Evolutionary conservation across 176 grass and related monocot species (phyloP).

Genomic region (Carex pumila): DNA sequence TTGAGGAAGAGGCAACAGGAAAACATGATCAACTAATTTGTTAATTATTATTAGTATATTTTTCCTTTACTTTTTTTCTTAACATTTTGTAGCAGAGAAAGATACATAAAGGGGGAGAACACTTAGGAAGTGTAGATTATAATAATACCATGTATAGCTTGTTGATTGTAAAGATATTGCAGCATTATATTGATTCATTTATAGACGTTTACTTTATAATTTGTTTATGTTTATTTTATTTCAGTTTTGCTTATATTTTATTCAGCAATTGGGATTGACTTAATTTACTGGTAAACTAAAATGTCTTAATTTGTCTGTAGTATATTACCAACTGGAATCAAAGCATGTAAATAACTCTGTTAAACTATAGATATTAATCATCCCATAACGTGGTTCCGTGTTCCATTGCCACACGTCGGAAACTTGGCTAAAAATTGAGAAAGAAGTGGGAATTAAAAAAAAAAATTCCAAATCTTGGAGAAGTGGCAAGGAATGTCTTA

Average conservation of each 20-base stretch:
- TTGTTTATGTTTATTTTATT: neutral
- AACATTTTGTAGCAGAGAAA: slow-evolving; percentile 1
- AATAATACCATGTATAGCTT: slow-evolving; percentile 18
- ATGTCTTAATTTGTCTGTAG: neutral
- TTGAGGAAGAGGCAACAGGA: slow-evolving; percentile 24
- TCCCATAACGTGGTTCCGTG: neutral
- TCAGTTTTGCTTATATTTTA: neutral
- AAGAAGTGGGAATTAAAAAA: neutral
- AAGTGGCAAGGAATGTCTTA: neutral
- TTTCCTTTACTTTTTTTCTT: neutral
- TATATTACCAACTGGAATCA: neutral
- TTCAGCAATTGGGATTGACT: neutral
- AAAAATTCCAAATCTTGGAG: neutral
- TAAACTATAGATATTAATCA: neutral
- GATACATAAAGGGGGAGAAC: neutral
- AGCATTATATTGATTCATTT: slow-evolving; percentile 20
- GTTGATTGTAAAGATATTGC: slow-evolving; percentile 9
- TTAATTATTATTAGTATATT: slow-evolving; percentile 1
- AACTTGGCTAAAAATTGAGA: neutral
- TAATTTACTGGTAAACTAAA: neutral
- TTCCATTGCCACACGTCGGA: neutral
- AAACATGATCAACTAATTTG: slow-evolving; percentile 5
- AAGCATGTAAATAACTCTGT: neutral
- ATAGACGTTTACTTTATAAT: neutral
- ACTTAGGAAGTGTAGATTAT: slow-evolving; percentile 14